These are phyloP conservation scores for Zasmidium cellare DNA, from an alignment of 2,329 filamentous ascomycete genomes.

Conservation along the genomic window DNA sequence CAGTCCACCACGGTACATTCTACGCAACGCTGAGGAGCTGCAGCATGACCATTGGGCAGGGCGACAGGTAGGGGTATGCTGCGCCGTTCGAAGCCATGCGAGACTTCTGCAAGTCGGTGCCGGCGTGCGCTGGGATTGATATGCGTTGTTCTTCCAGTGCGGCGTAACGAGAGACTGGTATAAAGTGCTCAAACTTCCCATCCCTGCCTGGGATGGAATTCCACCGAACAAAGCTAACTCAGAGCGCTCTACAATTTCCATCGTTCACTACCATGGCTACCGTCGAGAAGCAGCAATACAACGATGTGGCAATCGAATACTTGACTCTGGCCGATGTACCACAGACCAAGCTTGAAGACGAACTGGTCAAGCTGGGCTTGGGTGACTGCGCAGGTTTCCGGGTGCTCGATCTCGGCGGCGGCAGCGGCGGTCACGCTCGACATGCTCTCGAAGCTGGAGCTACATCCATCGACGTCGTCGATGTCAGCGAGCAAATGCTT, in stretches of 20 bases:
- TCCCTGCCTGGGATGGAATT: too few species aligned
- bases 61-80: background rate
- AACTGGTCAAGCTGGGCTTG: constrained; percentile 12
- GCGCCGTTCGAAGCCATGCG: background rate
- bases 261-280: background rate
- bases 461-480: constrained; percentile 16
- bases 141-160: constrained; percentile 66
- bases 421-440: constrained; percentile 18
- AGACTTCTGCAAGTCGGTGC: background rate
- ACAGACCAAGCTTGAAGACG: constrained; percentile 13
- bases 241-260: background rate
- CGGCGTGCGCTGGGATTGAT: background rate
- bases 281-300: constrained; percentile 12
- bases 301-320: constrained; percentile 13
- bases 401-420: constrained; percentile 20
- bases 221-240: background rate
- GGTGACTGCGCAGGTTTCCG: constrained; percentile 17
- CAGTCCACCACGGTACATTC: too few species aligned
- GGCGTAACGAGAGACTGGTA: constrained; percentile 51
- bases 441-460: constrained; percentile 17
- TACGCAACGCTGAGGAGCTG: too few species aligned
- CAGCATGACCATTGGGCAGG: too few species aligned
- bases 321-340: constrained; percentile 7
- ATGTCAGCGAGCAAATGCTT: constrained; percentile 17
- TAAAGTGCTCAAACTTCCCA: background rate